These are phyloP conservation scores for Fusarium multiceps DNA, from an alignment of 2,329 filamentous ascomycete species.

Conservation along the genomic window DNA sequence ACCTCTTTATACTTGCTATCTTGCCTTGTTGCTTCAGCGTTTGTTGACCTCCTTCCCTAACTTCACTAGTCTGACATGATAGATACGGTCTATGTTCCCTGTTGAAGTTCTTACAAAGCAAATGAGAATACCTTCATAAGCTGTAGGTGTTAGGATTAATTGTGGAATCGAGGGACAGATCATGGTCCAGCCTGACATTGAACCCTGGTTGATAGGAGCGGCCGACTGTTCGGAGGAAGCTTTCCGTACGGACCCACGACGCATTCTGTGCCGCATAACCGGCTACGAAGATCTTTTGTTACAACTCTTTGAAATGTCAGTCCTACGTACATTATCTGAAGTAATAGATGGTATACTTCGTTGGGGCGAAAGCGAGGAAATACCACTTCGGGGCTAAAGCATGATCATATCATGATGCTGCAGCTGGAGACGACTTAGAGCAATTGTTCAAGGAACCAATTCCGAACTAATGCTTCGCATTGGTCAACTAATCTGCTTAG, in stretches of 20 bases:
- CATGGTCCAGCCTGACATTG: not conserved
- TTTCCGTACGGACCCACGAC: not conserved
- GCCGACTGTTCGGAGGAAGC: not conserved
- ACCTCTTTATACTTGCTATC: not conserved
- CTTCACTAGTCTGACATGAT: not conserved
- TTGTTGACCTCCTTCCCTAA: not conserved
- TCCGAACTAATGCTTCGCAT: fast-evolving
- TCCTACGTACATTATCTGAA: not conserved
- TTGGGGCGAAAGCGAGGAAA: fast-evolving
- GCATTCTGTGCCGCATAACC: not conserved
- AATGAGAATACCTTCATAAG: not conserved
- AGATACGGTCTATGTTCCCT: not conserved
- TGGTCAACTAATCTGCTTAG: not conserved
- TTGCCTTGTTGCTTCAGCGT: not conserved
- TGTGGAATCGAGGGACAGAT: not conserved
- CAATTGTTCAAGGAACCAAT: not conserved
- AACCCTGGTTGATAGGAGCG: not conserved
- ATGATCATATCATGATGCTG: not conserved
- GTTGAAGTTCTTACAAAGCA: not conserved
- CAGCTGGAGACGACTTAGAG: not conserved
- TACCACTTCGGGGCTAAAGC: not conserved
- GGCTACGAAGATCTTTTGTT: not conserved
- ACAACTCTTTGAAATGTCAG: too few species aligned
- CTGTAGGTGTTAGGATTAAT: too few species aligned
- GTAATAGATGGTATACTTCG: too few species aligned